These are phyloP conservation scores for Penicillium janthinellum DNA, from an alignment of 2,329 filamentous ascomycete genomes.

Conservation along the genomic window DNA sequence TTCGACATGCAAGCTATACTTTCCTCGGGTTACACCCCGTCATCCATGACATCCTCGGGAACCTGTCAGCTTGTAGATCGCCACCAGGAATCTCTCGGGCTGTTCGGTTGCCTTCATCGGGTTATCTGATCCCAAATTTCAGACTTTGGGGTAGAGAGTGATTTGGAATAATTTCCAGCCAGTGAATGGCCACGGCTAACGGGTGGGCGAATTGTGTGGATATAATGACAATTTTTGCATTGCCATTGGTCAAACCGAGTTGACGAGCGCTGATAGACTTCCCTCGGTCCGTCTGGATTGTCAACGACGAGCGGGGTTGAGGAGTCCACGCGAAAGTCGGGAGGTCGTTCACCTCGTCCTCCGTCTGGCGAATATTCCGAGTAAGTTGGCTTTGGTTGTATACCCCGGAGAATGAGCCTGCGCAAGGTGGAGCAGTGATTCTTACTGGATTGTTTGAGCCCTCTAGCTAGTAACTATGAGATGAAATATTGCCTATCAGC, in stretches of 20 bases:
- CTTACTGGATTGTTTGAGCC: not conserved
- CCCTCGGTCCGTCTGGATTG: not conserved
- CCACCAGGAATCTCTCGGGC: not conserved
- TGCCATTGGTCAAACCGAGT: not conserved
- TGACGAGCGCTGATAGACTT: not conserved
- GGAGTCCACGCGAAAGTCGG: too few species aligned
- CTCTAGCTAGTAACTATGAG: not conserved
- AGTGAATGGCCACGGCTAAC: not conserved
- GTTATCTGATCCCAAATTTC: not conserved
- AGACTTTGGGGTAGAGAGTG: not conserved
- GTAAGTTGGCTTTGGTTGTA: not conserved
- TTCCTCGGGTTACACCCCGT: not conserved
- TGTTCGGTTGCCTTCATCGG: not conserved
- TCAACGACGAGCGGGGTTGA: not conserved
- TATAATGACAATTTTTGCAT: not conserved
- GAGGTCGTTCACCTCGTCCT: not conserved
- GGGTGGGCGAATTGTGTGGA: not conserved
- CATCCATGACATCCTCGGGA: not conserved
- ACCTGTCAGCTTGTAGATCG: not conserved
- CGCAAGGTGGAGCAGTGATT: not conserved
- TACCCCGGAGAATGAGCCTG: not conserved
- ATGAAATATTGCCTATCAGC: not conserved
- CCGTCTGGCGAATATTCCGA: not conserved
- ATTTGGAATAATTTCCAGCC: not conserved
- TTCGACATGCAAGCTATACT: not conserved